These are phyloP conservation scores for Ilyonectria robusta DNA, from an alignment of 2,329 filamentous ascomycete genomes.

Conservation along the genomic window DNA sequence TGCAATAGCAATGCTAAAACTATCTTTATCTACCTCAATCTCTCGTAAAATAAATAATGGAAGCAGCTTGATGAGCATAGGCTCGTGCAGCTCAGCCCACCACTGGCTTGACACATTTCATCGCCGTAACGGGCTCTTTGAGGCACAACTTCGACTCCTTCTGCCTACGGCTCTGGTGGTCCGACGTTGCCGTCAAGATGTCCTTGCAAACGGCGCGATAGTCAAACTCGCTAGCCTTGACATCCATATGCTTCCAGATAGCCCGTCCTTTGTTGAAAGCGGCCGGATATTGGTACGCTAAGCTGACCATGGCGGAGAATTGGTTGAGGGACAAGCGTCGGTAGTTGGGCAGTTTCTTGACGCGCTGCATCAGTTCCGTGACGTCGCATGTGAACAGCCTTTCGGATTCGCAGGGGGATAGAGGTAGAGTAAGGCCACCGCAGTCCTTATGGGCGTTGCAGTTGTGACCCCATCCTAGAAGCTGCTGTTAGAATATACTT, in stretches of 20 bases:
- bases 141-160: background rate
- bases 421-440: background rate
- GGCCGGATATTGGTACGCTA: background rate
- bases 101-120: background rate
- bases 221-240: background rate
- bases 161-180: background rate
- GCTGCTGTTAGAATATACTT: background rate
- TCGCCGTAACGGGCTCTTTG: background rate
- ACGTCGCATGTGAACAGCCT: background rate
- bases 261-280: background rate
- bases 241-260: background rate
- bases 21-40: no score
- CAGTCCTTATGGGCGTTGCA: background rate
- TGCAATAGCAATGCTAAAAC: no score
- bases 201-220: background rate
- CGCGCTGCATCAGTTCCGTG: background rate
- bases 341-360: background rate
- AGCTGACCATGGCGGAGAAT: background rate
- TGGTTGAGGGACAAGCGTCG: background rate
- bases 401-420: background rate
- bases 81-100: no score
- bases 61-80: no score
- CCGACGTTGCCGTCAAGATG: background rate
- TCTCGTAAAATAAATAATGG: no score
- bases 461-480: background rate